Percentiles rank a stretch among this genome's conserved stretches.
phyloP scores from a whole-genome alignment of 1,284 basidiomycete genomes.

The Heterobasidion irregulare region DNA sequence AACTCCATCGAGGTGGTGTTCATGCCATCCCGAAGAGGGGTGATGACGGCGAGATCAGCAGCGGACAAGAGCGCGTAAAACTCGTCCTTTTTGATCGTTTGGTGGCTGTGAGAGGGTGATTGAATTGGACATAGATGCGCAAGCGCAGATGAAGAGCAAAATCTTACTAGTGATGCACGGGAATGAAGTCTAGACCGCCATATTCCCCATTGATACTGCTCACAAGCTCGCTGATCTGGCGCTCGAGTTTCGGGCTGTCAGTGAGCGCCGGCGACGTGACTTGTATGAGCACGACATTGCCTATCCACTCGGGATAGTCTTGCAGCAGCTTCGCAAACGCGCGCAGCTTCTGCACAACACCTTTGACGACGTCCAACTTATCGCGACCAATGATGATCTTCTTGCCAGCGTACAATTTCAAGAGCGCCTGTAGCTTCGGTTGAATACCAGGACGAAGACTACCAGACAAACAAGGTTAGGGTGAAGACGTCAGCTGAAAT shows the following conservation, averaged over 20 bases:
- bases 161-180: constrained; percentile 92
- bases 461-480: constrained; percentile 2
- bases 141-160: constrained; percentile 17
- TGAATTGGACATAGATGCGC: no score
- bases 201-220: constrained; percentile 97
- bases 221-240: constrained; percentile 91
- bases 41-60: constrained; percentile 94
- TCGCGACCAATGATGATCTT: constrained; percentile 99
- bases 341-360: constrained; percentile 95
- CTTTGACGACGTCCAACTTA: constrained; percentile 97
- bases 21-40: constrained; percentile 95
- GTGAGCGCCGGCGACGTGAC: constrained; percentile 94
- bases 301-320: constrained; percentile 94
- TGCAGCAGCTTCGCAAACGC: constrained; percentile 94
- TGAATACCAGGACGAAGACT: constrained; percentile 74
- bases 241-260: constrained; percentile 90
- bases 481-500: background rate
- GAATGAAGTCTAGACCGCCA: constrained; percentile 92
- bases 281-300: constrained; percentile 79
- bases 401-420: constrained; percentile 88
- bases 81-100: constrained; percentile 95
- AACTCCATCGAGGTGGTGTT: constrained; percentile 99
- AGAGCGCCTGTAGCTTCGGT: constrained; percentile 84
- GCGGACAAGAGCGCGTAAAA: constrained; percentile 96
- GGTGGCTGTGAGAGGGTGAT: constrained; percentile 56